Conservation (phyloP, 305 asterid genomes). For the Fraxinus floribunda region DNA sequence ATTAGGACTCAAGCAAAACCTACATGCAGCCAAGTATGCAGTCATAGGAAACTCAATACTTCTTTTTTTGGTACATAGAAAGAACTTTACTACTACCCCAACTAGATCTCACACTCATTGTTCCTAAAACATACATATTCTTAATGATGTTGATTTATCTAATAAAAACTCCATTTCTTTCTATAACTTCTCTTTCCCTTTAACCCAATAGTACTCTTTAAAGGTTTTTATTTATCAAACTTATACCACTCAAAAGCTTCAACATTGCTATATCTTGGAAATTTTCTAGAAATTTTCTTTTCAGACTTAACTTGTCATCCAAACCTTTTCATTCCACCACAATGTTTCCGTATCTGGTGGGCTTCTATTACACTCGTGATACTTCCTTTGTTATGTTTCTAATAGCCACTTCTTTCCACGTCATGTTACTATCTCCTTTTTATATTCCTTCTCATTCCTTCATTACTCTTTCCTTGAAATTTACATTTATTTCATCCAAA, state of each 20-base stretch:
- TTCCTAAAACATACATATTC: neutral
- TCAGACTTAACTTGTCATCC: neutral
- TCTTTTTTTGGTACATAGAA: neutral
- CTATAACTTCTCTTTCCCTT: neutral
- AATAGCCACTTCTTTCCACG: neutral
- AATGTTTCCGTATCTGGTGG: neutral
- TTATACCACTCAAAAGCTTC: neutral
- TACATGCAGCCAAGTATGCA: neutral
- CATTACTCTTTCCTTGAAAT: neutral
- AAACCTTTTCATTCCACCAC: neutral
- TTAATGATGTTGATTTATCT: neutral
- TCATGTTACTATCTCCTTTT: neutral
- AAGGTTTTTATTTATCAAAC: neutral
- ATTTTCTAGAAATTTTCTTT: neutral
- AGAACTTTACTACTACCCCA: neutral
- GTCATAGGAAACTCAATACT: neutral
- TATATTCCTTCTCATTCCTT: neutral
- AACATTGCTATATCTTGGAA: neutral
- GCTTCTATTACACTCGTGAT: neutral
- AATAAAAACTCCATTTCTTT: neutral
- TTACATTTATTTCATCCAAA: neutral
- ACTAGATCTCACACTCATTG: neutral
- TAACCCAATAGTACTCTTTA: neutral
- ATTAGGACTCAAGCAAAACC: neutral
- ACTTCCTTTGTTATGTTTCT: neutral